These are phyloP conservation scores for Metschnikowia corniflorae DNA, from an alignment of 805 yeast species.

Conservation along the genomic window DNA sequence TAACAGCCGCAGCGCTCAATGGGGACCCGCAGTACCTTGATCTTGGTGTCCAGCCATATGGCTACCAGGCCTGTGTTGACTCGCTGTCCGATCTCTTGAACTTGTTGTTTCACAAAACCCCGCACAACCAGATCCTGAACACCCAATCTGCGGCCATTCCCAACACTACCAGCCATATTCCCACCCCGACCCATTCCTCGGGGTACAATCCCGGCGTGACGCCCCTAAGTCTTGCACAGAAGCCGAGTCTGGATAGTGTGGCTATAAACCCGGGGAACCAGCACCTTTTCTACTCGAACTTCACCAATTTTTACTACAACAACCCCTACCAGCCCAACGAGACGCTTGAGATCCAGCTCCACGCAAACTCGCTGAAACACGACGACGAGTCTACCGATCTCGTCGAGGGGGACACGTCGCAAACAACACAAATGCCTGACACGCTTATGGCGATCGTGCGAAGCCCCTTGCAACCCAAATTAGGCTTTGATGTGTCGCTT, in stretches of 20 bases:
- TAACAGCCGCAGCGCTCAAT: slow-evolving; percentile 68
- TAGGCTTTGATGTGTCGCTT: slow-evolving; percentile 39
- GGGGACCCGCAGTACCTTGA: slow-evolving; percentile 60
- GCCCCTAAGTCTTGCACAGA: slow-evolving; percentile 6
- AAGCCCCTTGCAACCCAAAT: slow-evolving; percentile 36
- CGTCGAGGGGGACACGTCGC: slow-evolving; percentile 31
- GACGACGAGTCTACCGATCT: slow-evolving; percentile 32
- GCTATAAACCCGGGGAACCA: slow-evolving; percentile 35
- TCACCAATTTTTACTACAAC: slow-evolving; percentile 36
- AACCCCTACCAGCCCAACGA: slow-evolving; percentile 39
- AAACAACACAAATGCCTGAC: slow-evolving; percentile 47
- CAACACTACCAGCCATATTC: not conserved
- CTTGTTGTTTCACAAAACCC: slow-evolving; percentile 49
- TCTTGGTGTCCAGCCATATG: slow-evolving; percentile 30
- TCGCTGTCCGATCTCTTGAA: slow-evolving; percentile 47
- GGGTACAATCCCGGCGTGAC: slow-evolving; percentile 4
- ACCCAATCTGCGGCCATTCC: not conserved
- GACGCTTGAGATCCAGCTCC: slow-evolving; percentile 40
- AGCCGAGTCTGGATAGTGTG: slow-evolving; percentile 11
- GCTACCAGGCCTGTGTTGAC: slow-evolving; percentile 14
- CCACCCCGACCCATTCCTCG: slow-evolving; percentile 2
- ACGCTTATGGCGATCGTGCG: slow-evolving; percentile 50
- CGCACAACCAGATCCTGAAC: slow-evolving; percentile 13
- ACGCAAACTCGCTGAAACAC: slow-evolving; percentile 32
- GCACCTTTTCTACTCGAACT: slow-evolving; percentile 36